These are phyloP conservation scores for Sugiyamaella sp. DNA, from an alignment of 1,139 yeast species.

Conservation along the genomic window DNA sequence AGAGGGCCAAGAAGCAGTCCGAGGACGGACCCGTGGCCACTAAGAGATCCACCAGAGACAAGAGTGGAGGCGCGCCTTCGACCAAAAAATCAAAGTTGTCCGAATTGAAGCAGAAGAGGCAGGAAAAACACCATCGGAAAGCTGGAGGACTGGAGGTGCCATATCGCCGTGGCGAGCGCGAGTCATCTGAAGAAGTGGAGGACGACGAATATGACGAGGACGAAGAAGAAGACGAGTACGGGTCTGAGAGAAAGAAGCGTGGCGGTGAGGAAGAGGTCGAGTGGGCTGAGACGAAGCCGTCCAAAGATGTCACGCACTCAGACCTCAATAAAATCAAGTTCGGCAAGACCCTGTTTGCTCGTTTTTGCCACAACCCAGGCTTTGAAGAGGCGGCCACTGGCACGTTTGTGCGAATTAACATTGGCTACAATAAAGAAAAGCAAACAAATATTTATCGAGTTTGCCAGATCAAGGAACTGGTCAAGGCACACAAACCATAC, in stretches of 20 bases:
- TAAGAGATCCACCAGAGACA: conserved; percentile 32
- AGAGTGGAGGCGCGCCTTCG: conserved; percentile 38
- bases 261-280: conserved; percentile 51
- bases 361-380: conserved; percentile 79
- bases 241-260: conserved; percentile 29
- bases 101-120: conserved; percentile 85
- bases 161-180: conserved; percentile 31
- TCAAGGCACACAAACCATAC: conserved; percentile 58
- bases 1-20: conserved; percentile 36
- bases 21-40: conserved; percentile 2
- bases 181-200: conserved; percentile 36
- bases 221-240: conserved; percentile 44
- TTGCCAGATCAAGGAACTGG: conserved; percentile 74
- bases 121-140: conserved; percentile 50
- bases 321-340: conserved; percentile 74
- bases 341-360: conserved; percentile 74
- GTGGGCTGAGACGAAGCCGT: conserved; percentile 52
- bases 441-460: conserved; percentile 75
- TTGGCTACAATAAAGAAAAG: conserved; percentile 68
- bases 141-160: conserved; percentile 31
- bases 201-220: conserved; percentile 33
- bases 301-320: conserved; percentile 48
- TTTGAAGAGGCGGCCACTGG: conserved; percentile 71
- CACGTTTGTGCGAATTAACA: conserved; percentile 78
- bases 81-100: conserved; percentile 66